Conservation (phyloP, 1,139 yeast species). For the Yamadazyma sp. region DNA sequence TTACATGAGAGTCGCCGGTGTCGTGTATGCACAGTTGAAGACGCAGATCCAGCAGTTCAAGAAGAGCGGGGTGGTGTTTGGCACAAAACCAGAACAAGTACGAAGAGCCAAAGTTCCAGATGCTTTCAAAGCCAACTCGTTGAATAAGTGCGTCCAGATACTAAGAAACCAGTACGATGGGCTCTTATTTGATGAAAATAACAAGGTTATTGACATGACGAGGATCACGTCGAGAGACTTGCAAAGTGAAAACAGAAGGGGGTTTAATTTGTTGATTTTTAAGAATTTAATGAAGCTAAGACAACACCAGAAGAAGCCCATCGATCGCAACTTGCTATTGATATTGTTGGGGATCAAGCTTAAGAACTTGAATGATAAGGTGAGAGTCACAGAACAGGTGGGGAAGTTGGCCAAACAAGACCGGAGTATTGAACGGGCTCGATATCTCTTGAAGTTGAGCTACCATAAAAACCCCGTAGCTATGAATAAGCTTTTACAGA, state of each 20-base stretch:
- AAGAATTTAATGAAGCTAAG: conserved; percentile 28
- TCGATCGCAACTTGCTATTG: conserved; percentile 47
- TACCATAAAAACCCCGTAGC: conserved; percentile 52
- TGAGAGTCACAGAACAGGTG: conserved; percentile 53
- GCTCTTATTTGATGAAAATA: conserved; percentile 15
- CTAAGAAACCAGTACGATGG: conserved; percentile 20
- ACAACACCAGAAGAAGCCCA: conserved; percentile 22
- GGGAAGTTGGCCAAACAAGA: conserved; percentile 48
- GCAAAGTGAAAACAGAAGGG: conserved; percentile 2
- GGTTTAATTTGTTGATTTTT: conserved; percentile 23
- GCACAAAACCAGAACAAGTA: not conserved
- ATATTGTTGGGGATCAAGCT: conserved; percentile 58
- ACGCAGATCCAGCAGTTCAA: conserved; percentile 28
- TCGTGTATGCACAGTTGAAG: conserved; percentile 14
- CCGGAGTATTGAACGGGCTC: conserved; percentile 50
- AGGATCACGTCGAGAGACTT: conserved; percentile 14
- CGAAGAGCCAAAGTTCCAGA: conserved; percentile 4
- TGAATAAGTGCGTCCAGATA: conserved; percentile 22
- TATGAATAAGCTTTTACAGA: conserved; percentile 57
- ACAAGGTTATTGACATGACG: conserved; percentile 14
- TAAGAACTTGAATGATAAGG: conserved; percentile 56
- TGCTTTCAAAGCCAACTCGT: conserved; percentile 12
- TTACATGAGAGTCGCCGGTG: conserved; percentile 3
- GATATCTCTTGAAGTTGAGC: conserved; percentile 48
- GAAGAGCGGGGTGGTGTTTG: conserved; percentile 24